phyloP scores from a whole-genome alignment of 2,329 filamentous ascomycete species.

The Nannizziopsis arthrosporioides region DNA sequence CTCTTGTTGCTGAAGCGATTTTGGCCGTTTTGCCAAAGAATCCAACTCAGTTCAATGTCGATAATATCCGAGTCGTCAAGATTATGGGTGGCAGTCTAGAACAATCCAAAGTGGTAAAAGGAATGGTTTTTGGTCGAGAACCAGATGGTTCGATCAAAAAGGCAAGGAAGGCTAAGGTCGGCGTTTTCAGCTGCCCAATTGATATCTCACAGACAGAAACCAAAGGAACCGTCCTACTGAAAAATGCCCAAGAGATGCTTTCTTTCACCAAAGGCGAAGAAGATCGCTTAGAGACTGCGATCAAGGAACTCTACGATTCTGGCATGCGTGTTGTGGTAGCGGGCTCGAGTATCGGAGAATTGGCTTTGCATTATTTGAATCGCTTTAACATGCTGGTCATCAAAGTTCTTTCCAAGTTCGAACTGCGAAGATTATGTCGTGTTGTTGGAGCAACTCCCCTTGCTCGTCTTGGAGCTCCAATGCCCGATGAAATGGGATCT shows the following conservation, averaged over 20 bases:
- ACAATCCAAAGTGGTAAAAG: slow-evolving; percentile 87
- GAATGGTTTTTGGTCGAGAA: slow-evolving; percentile 96
- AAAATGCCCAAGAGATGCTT: slow-evolving; percentile 98
- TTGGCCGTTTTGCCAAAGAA: slow-evolving; percentile 92
- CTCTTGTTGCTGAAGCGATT: slow-evolving; percentile 71
- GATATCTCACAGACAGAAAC: slow-evolving; percentile 95
- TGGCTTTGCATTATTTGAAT: slow-evolving; percentile 96
- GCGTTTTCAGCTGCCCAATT: slow-evolving; percentile 90
- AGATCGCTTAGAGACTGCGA: slow-evolving; percentile 70
- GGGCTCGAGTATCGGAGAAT: slow-evolving; percentile 84
- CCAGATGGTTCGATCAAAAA: slow-evolving; percentile 90
- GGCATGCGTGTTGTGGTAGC: slow-evolving; percentile 85
- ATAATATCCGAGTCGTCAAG: slow-evolving; percentile 98
- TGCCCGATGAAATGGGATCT: slow-evolving; percentile 98
- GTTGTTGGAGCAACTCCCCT: slow-evolving; percentile 95
- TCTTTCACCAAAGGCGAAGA: slow-evolving; percentile 98
- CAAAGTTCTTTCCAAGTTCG: slow-evolving; percentile 96
- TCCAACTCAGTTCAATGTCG: slow-evolving; percentile 90
- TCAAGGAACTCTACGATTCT: slow-evolving; percentile 94
- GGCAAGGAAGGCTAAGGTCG: slow-evolving; percentile 85
- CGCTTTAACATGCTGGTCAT: slow-evolving; percentile 91
- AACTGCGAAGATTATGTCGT: slow-evolving; percentile 84
- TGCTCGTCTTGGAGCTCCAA: slow-evolving; percentile 85
- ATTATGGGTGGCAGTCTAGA: slow-evolving; percentile 96
- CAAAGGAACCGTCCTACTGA: slow-evolving; percentile 90